Base-by-base conservation (phyloP, 2,329 filamentous ascomycete genomes). In the Stagonosporopsis cucurbitacearum region DNA sequence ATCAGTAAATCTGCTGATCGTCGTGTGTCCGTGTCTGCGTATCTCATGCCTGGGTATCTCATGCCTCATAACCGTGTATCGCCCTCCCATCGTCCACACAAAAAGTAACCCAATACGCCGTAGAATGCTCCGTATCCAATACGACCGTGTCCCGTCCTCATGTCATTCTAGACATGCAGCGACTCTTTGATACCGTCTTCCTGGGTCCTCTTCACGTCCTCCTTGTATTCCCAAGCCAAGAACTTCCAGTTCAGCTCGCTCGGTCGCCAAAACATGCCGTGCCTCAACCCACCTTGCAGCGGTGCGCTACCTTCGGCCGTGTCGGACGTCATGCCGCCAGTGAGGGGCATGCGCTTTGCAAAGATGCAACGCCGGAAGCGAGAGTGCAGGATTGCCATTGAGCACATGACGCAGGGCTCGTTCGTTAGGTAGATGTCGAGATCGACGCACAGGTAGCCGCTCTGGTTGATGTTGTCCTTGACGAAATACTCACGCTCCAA, bases 341-440 rank as follows among this genome's bases (percentile, higher is more conserved):
- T 96, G 60, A 86, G 79, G 42, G 85, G 84, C 89, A 96, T 95
- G 51, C 90, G 85, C 59, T 87, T 83, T 60, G 86, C 86, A 76
- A 96, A 96, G 35, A 96, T 84, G 47, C 93, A 90, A 49, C 89
- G 88, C 40, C 91, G 88, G 82, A 99, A 96, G 46, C 95, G 86
- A 8, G 94, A 97, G 73, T 98, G 93, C 20, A 98, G 82, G 65
- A 98, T 89, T 1, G 91, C 95, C 95, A 98, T 98, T 32, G 90
- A 92, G 77, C 95, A 99, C 85, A 96, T 96, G 57, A 96, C 85
- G 73, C 95, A 99, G 5, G 95, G 95, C 77, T 99, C 95, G 71
- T 98, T 93, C 2, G 93, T 96, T 58, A 96, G 82, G 78, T 97
- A 98, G 53, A 99, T 85, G 75, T 98, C 94, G 26, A 99, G 84